Base-by-base conservation (phyloP, 2,329 filamentous ascomycete genomes). In the Botryotinia narcissicola region DNA sequence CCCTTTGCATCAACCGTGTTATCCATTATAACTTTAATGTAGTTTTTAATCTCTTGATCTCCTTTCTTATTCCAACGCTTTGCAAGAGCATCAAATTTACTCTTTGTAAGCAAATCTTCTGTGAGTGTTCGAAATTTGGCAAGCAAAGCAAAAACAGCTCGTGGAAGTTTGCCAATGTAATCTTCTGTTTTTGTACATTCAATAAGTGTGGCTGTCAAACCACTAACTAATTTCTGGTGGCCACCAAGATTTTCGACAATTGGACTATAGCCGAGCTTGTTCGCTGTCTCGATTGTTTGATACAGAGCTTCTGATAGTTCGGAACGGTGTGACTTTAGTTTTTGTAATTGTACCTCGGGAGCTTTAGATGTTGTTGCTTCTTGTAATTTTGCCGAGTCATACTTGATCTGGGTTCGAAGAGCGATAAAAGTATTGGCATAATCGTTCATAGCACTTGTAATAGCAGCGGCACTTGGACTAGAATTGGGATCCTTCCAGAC, bases 11-110 rank as follows among this genome's bases (percentile, higher is more conserved):
- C 79, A 16, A 69, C 75, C 12, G 80, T 81, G 73, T 79, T 82
- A 35, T 79, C 77, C n/a, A 86, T 82, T 64, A 92, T 90, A 74
- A 86, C 86, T 51, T 86, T 85, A 7, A 91, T 88, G 64, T 91
- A 83, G 7, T 85, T 86, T 77, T 91, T 91, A 66, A 89, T 87
- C 70, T 91, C 88, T 0, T 87, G 85, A 78, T 92, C 90, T 40
- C 89, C 91, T 78, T 89, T 90, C 78, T 80, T 90, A 74, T 86
- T 86, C 78, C 92, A 88, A 14, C 88, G 86, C 75, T 88, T 88
- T 59, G 90, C 85, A 25, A 92, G 87, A 72, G 87, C 89, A 73
- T 89, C 87, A 73, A 94, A 87, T 78, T 92, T 92, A 59, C 89
- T 87, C 74, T 87, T 90, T 76, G 90, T 87, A 60, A 90, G 83